These are phyloP conservation scores for Scopulariopsis brevicaulis DNA, from an alignment of 2,329 filamentous ascomycete genomes.

Conservation along the genomic window DNA sequence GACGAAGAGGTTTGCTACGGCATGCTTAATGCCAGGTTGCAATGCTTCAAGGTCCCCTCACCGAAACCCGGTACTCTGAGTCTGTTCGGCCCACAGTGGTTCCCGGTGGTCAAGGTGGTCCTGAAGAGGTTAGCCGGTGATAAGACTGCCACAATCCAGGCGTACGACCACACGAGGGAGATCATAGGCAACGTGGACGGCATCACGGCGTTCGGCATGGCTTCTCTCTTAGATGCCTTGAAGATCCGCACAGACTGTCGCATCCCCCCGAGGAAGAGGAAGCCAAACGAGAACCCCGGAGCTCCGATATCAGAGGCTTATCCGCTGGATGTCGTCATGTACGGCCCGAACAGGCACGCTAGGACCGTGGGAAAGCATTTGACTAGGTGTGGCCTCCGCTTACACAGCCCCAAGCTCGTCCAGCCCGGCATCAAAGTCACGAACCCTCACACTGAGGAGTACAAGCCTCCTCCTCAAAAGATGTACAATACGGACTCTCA, in stretches of 20 bases:
- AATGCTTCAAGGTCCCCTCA: slow-evolving; percentile 56
- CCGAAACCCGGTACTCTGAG: slow-evolving; percentile 52
- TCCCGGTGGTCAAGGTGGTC: slow-evolving; percentile 65
- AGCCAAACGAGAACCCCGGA: slow-evolving; percentile 52
- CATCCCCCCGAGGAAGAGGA: slow-evolving; percentile 55
- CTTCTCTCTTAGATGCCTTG: slow-evolving; percentile 58
- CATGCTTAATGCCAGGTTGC: slow-evolving; percentile 57
- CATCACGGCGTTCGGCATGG: slow-evolving; percentile 54
- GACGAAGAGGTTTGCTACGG: slow-evolving; percentile 73
- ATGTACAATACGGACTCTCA: slow-evolving; percentile 19
- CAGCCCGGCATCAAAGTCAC: slow-evolving; percentile 58
- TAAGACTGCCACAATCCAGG: slow-evolving; percentile 50
- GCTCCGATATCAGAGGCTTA: slow-evolving; percentile 48
- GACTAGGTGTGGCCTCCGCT: slow-evolving; percentile 48
- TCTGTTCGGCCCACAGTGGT: slow-evolving; percentile 46
- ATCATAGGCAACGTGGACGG: slow-evolving; percentile 69
- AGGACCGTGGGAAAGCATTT: slow-evolving; percentile 57
- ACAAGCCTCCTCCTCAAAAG: slow-evolving; percentile 25
- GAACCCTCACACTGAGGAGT: slow-evolving; percentile 60
- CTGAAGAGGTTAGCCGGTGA: slow-evolving; percentile 49
- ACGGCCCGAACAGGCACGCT: slow-evolving; percentile 59
- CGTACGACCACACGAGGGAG: slow-evolving; percentile 58
- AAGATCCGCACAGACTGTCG: slow-evolving; percentile 62
- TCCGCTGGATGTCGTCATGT: slow-evolving; percentile 63
- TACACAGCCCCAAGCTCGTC: slow-evolving; percentile 54